A percentile compares a stretch with the other conserved stretches of the same genome.
Evolutionary conservation across 768 basidiomycete species (phyloP).

Genomic region (Leucogyrophana mollusca): DNA sequence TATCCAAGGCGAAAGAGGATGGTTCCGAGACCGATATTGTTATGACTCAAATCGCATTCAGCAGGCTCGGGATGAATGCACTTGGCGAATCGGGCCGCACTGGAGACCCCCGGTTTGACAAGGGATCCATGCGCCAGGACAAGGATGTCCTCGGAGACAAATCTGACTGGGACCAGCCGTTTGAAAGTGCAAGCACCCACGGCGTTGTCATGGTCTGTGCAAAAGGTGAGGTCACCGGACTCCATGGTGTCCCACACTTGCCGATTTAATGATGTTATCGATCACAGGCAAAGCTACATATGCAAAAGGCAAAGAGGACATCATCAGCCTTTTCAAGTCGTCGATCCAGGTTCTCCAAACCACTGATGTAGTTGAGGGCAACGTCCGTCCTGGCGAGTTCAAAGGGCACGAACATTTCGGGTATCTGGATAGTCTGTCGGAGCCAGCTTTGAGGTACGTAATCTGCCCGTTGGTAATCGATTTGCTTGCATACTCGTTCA

Average conservation of each 20-base stretch:
- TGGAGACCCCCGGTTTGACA: constrained; percentile 5
- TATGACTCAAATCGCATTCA: constrained; percentile 8
- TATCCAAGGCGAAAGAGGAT: neutral
- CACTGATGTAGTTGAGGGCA: constrained; percentile 10
- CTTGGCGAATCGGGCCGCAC: neutral
- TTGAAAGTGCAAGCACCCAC: neutral
- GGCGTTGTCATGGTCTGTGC: constrained; percentile 4
- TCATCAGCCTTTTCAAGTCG: no score
- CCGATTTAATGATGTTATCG: no score
- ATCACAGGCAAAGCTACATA: no score
- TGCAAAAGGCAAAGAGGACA: no score
- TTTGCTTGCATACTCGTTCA: constrained; percentile 25
- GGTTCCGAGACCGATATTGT: neutral
- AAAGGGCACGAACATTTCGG: constrained; percentile 52
- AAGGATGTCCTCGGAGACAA: constrained; percentile 1
- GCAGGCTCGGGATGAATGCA: constrained; percentile 4
- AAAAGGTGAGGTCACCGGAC: no score
- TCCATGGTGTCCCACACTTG: no score
- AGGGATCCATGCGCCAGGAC: constrained; percentile 1
- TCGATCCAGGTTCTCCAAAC: constrained; percentile 2
- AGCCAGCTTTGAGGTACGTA: constrained; percentile 38
- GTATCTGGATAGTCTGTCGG: constrained; percentile 51
- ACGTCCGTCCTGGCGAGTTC: constrained; percentile 40
- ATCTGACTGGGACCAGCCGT: neutral
- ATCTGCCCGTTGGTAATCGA: constrained; percentile 29